Evolutionary conservation across 208 protist genomes (phyloP).

Genomic region (Crithidia mellificae): DNA sequence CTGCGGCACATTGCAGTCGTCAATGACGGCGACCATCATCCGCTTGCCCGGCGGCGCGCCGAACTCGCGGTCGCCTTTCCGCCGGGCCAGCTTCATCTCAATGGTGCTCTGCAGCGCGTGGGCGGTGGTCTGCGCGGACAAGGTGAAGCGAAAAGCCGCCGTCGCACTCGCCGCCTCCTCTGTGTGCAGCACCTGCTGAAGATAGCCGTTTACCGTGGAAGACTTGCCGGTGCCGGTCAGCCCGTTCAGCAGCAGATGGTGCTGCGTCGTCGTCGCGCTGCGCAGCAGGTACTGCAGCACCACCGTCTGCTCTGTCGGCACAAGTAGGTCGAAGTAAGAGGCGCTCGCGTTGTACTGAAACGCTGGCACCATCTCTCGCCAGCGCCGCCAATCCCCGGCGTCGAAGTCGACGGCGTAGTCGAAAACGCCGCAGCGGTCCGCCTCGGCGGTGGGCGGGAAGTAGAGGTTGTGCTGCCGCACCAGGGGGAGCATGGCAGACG

Average conservation of each 20-base stretch:
- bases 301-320: conserved; percentile 94
- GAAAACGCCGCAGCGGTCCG: conserved; percentile 75
- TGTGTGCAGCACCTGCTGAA: conserved; percentile 60
- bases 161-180: conserved; percentile 72
- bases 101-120: conserved; percentile 91
- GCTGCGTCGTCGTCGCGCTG: conserved; percentile 53
- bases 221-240: conserved; percentile 95
- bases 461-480: conserved; percentile 67
- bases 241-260: conserved; percentile 90
- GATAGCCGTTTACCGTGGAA: conserved; percentile 80
- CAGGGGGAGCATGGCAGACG: conserved; percentile 58
- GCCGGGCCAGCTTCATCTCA: conserved; percentile 93
- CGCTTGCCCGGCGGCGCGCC: conserved; percentile 83
- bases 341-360: conserved; percentile 89
- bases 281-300: conserved; percentile 77
- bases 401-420: conserved; percentile 91
- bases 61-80: conserved; percentile 81
- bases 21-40: conserved; percentile 91
- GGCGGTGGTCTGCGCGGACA: conserved; percentile 93
- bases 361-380: conserved; percentile 83
- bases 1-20: conserved; percentile 95
- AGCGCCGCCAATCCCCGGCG: conserved; percentile 70
- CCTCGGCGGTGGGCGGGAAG: conserved; percentile 45
- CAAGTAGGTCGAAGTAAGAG: conserved; percentile 94
- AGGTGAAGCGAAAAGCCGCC: conserved; percentile 80